Base-by-base conservation (phyloP, 1,284 basidiomycete genomes). In the Dichomitus squalens region DNA sequence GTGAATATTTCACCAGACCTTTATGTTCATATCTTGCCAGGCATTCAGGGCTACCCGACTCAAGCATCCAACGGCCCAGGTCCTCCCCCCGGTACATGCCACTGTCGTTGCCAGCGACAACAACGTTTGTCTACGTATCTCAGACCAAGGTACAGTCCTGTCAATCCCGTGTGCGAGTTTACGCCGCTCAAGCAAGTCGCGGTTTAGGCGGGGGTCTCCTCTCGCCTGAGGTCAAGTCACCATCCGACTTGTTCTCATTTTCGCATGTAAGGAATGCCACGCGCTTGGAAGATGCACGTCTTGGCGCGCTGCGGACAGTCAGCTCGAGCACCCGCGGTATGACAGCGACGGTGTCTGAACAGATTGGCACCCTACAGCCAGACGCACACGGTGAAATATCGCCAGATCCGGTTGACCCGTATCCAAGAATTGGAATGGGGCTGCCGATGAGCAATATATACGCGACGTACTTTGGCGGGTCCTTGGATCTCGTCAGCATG, bases 361-460 rank as follows among this genome's bases (percentile, higher is more conserved):
- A 92, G 66, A 74, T 93, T 34, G 73, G 74, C 18, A 72, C 72
- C 49, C 83, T 80, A 81, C 72, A 80, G 61, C 70, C 74, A 9
- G 66, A 71, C 11, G 53, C 61, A 9, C 61, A 61, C 12, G 61
- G 64, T 11, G 67, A 74, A 44, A 73, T 76, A 55, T 75, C 77
- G 27, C 79, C 82, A 52, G 73, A 75, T 12, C 75, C 77, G 38
- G 78, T 82, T 39, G 79, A 74, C n/a, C 73, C 78, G 8, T 86
- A 86, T 69, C 80, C 82, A 40, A 77, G 82, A 38, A 87, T 93
- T 51, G 92, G 91, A 1, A 87, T 93, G 54, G 91, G 91, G 9
- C 73, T 93, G 18, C 91, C 91, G 1, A 90, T 93, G 88, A 90
- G 91, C 70, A 89, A 91, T 64, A 92, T 93, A 46, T 93, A 86